Conservation (phyloP, 768 basidiomycete genomes). For the Pleurotus salmoneostramineus region DNA sequence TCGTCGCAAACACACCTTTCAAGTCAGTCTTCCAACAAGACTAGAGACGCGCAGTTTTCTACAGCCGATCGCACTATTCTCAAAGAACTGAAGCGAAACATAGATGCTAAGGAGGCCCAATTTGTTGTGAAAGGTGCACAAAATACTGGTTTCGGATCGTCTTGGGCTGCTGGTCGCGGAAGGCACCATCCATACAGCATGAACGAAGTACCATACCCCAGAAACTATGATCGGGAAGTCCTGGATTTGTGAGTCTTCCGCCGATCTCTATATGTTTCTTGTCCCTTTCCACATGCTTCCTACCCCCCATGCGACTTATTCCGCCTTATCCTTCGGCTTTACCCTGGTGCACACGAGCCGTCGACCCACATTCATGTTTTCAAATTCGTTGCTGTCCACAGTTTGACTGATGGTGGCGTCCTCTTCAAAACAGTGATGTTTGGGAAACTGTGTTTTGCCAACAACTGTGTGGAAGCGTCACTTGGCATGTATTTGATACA, state of each 20-base stretch:
- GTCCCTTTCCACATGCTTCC: background rate
- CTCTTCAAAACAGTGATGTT: conserved; percentile 46
- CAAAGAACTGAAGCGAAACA: conserved; percentile 48
- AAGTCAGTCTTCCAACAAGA: background rate
- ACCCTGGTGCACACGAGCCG: background rate
- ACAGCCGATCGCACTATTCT: conserved; percentile 61
- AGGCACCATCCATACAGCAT: conserved; percentile 52
- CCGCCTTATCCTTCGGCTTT: background rate
- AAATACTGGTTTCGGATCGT: background rate
- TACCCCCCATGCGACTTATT: background rate
- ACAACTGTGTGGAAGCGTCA: conserved; percentile 52
- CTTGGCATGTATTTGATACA: conserved; percentile 60
- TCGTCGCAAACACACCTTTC: background rate
- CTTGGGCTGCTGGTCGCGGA: conserved; percentile 25
- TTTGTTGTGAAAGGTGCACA: conserved; percentile 48
- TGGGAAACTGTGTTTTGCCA: conserved; percentile 60
- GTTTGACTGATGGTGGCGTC: conserved; percentile 14
- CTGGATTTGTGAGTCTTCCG: conserved; percentile 58
- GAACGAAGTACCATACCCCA: conserved; percentile 63
- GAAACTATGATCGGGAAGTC: conserved; percentile 58
- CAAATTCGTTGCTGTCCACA: background rate
- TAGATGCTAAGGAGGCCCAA: conserved; percentile 50
- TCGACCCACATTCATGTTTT: background rate
- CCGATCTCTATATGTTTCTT: conserved; percentile 8
- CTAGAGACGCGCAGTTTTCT: conserved; percentile 37